These are phyloP conservation scores for Gnetum montanum DNA, from an alignment of 75 land plant species.

Conservation along the genomic window DNA sequence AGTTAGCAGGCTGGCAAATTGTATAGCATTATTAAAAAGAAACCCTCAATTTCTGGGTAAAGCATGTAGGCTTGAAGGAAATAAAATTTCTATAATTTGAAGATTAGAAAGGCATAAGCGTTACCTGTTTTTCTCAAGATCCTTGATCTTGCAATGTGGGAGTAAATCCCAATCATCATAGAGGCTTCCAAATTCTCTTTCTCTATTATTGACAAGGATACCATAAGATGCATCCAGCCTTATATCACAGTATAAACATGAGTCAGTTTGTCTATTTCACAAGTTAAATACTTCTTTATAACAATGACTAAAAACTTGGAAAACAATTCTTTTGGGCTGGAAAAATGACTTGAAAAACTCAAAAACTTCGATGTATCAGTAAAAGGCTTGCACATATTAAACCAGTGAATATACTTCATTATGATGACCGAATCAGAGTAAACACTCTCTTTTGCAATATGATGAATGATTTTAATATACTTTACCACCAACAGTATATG, in stretches of 20 bases:
- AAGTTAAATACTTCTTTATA: constrained; percentile 72
- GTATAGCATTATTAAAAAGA: constrained; percentile 5
- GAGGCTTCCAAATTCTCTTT: constrained; percentile 77
- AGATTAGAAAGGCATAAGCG: background rate
- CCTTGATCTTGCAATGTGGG: constrained; percentile 85
- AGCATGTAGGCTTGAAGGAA: background rate
- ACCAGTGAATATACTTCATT: no score
- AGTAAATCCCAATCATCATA: constrained; percentile 94
- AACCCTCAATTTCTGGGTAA: background rate
- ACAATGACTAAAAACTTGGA: no score
- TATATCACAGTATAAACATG: constrained; percentile 80
- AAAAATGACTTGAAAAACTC: no score
- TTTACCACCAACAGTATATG: no score
- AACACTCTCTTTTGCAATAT: no score
- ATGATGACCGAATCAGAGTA: no score
- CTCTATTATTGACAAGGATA: constrained; percentile 67
- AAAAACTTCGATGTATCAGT: no score
- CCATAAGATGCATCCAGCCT: constrained; percentile 81
- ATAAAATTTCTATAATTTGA: background rate
- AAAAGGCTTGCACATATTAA: no score
- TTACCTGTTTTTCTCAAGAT: constrained; percentile 65
- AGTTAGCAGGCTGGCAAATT: constrained; percentile 73
- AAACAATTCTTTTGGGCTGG: no score
- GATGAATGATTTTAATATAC: no score
- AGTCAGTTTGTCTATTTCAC: constrained; percentile 82